Evolutionary conservation across 495 filamentous ascomycete species (phyloP), one percentile per base, ranked within the genome.

Genomic region (Massariosphaeria phaeospora): DNA sequence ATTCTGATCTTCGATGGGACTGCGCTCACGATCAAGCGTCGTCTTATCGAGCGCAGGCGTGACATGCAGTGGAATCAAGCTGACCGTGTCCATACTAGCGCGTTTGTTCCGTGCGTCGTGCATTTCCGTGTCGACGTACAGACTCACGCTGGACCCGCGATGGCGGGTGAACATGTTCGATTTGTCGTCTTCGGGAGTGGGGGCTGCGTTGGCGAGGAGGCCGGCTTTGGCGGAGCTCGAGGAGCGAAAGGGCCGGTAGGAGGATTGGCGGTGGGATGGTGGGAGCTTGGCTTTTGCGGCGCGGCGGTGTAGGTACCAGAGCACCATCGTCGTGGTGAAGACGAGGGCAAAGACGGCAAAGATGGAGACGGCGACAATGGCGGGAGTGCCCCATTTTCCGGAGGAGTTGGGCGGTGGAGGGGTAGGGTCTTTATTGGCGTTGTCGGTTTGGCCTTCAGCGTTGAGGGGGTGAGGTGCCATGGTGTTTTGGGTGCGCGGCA

Each of bases 61-160:
- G 30, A 61, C 52, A n/a, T 44, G 34, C 2, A 61, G 45, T 1
- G 57, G 57, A n/a, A 61, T 54, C 18, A 61, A 26, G 23, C 12
- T 30, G 13, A 53, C 29, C 1, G 41, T 54, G 12, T 61, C 57
- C 35, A 50, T 46, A 45, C 50, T 55, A 3, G n/a, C 34, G 5
- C 57, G 34, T 17, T 21, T 12, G n/a, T 47, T n/a, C 26, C 23
- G 17, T 10, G 24, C 13, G 8, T 50, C 51, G 2, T 42, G 13
- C n/a, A n/a, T n/a, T n/a, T n/a, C n/a, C n/a, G n/a, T n/a, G 35
- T 48, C 43, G 23, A 61, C 51, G 30, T 61, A 61, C 6, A 61
- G 44, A 0, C 35, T 44, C 1, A 61, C 43, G 29, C 45, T 55
- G 0, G 43, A 34, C 17, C 30, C 13, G 5, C 55, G 55, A 11